Base-by-base conservation (phyloP, 148 eudicot genomes). In the Suaeda aralocaspica region DNA sequence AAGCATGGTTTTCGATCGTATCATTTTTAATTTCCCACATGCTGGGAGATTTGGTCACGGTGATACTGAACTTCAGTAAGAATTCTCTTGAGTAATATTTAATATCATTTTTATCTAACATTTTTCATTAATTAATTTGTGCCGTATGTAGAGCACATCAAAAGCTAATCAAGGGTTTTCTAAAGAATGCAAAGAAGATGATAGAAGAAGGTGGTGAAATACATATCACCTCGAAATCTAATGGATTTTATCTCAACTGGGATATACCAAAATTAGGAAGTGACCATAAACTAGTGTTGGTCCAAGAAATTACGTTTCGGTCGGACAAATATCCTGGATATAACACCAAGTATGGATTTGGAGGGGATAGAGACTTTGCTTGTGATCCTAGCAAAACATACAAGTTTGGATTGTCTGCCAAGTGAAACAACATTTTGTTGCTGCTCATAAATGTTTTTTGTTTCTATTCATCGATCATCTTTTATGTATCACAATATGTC, bases 1-100 rank as follows among this genome's bases (percentile, higher is more conserved):
- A n/a, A 21, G 9, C 33, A 68, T 60, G n/a, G 21, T 55, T 2
- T 76, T 69, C 4, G 70, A 76, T 69, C 78, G 78, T 11, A 63
- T 76, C 15, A 31, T 76, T 7, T 76, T 42, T 64, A 76, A 76
- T 63, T 75, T 75, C 22, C 78, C 73, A 0, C 78, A 62, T 45
- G 55, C 73, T 42, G 68, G 68, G 2, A 56, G 30, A 8, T 41
- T 49, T 49, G 21, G n/a, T n/a, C n/a, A n/a, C n/a, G n/a, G 30
- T 30, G 15, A 25, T 44, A 12, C 77, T 18, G 49, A 67, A 33
- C 22, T 48, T 2, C 28, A 55, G 78, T 75, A 13, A 51, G 48
- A 18, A 28, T 56, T 28, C 2, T 56, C 1, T 56, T 51, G 8
- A 36, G n/a, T n/a, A n/a, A n/a, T n/a, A n/a, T n/a, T n/a, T n/a